phyloP scores from a whole-genome alignment of 1,284 basidiomycete species.

The Ceratorhiza oryzae-sativae region DNA sequence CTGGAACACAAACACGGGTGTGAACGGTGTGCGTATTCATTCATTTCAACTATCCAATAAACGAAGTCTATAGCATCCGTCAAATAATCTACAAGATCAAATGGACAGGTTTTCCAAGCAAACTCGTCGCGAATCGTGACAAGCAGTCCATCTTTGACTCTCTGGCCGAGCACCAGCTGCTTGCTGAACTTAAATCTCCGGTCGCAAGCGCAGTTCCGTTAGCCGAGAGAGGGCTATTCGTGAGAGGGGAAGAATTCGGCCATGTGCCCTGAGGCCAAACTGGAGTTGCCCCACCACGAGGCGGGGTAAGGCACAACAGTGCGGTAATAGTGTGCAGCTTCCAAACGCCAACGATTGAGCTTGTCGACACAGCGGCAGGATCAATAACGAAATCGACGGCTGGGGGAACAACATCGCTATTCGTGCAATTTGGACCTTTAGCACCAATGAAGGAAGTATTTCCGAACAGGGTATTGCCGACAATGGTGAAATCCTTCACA shows the following conservation, averaged over 20 bases:
- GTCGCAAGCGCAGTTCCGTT: not conserved
- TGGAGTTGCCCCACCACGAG: slow-evolving; percentile 10
- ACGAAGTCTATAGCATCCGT: not conserved
- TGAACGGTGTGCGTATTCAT: not conserved
- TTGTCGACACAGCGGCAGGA: slow-evolving; percentile 45
- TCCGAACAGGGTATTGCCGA: slow-evolving; percentile 67
- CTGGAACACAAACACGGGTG: too few relatives aligned
- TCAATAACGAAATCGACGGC: slow-evolving; percentile 69
- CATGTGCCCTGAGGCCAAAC: slow-evolving; percentile 29
- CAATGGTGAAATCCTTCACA: slow-evolving; percentile 70
- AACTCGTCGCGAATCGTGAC: not conserved
- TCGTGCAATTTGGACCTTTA: slow-evolving; percentile 72
- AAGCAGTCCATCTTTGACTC: not conserved
- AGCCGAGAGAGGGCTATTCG: not conserved
- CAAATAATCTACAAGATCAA: slow-evolving; percentile 11
- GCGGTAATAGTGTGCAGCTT: slow-evolving; percentile 12
- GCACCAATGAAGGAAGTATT: slow-evolving; percentile 81
- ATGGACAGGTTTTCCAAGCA: not conserved
- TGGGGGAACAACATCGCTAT: slow-evolving; percentile 57
- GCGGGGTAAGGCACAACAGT: slow-evolving; percentile 21
- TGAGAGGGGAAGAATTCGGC: slow-evolving; percentile 2
- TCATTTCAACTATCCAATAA: not conserved
- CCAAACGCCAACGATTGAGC: not conserved
- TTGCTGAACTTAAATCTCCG: not conserved
- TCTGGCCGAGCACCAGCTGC: not conserved